Base-by-base conservation (phyloP, 768 basidiomycete genomes). In the Termitomyces sp. region DNA sequence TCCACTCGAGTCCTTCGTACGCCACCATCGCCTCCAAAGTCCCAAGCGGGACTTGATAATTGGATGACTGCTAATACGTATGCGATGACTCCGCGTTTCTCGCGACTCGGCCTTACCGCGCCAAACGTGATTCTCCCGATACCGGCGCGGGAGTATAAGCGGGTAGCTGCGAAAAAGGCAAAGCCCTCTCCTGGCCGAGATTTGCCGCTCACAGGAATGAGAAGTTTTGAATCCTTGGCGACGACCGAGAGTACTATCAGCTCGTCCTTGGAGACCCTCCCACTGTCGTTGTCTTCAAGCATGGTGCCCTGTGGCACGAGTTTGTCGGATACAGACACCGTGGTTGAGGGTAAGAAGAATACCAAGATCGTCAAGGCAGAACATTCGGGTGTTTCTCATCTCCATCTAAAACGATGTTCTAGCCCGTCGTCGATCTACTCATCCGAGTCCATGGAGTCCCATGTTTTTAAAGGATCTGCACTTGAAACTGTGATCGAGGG, bases 101-200 rank as follows among this genome's bases (percentile, higher is more conserved):
- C 74, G 36, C 73, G 79, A 5, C 69, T 78, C 38, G 70, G 76
- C 15, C 66, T 81, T 11, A 62, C 71, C 2, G 63, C 70, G 3
- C 60, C 75, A 2, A 62, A 66, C 18, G 75, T 81, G 16, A 73
- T 81, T 8, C 69, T 82, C 40, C 81, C 80, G n/a, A 62, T 80
- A 3, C 70, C 76, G 22, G 76, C 76, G 8, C 73, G 74, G 46
- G 71, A 74, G 42, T 72, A 73, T 57, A 66, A 64, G 24, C 57
- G 65, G 42, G 49, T 28, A 36, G 61, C 64, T 38, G 63, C 52
- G 45, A 60, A 67, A 13, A 57, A 55, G 48, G 60, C 64, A 49
- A 74, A 63, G 60, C 8, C 28, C 2, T 48, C 51, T 22, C 15
- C 52, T 35, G 51, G 40, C 3, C 24, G 59, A 28, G n/a, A 32